Base-by-base conservation (phyloP, 176 grass and related monocot genomes). In the Musa schizocarpa region DNA sequence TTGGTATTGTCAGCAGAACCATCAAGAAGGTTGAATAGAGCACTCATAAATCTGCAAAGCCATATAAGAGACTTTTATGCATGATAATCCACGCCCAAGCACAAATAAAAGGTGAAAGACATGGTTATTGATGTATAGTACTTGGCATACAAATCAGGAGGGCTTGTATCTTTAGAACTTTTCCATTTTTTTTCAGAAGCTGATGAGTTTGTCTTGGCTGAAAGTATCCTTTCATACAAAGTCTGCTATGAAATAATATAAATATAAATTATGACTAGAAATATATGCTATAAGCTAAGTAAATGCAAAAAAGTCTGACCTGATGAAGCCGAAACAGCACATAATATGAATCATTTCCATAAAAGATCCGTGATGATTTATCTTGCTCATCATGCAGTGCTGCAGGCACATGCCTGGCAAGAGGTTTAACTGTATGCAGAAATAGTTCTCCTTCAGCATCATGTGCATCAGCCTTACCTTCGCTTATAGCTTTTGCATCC, bases 311-410 rank as follows among this genome's bases (percentile, higher is more conserved):
- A 74, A 9, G 73, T 64, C 73, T 78, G 54, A 99, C 95, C 95
- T 94, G 95, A 57, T 99, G 90, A 64, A 99, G 88, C 76, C 95
- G 89, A 74, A 99, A 89, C 69, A 99, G 62, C 50, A 92, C 84
- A 80, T 93, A 99, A 80, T 89, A 99, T 0, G 95, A 99, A 87
- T 99, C 95, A 72, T 99, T 94, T 67, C 95, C 90, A 54, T 99
- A 99, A 82, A 99, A 99, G 69, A 99, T 78, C 69, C 74, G 80
- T 0, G 86, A 86, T 1, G 52, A 50, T 83, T 91, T 99, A 16
- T 86, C 88, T 52, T 91, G 84, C 61, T 81, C 80, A 59, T 82
- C 84, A 85, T 87, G 90, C 56, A 92, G 81, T 72, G 82, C 54
- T 66, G 83, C 84, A 53, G 88, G 83, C 3, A 94, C 90, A 91